Base-by-base conservation (phyloP, 257 asterid species). In the Nicotiana knightiana region DNA sequence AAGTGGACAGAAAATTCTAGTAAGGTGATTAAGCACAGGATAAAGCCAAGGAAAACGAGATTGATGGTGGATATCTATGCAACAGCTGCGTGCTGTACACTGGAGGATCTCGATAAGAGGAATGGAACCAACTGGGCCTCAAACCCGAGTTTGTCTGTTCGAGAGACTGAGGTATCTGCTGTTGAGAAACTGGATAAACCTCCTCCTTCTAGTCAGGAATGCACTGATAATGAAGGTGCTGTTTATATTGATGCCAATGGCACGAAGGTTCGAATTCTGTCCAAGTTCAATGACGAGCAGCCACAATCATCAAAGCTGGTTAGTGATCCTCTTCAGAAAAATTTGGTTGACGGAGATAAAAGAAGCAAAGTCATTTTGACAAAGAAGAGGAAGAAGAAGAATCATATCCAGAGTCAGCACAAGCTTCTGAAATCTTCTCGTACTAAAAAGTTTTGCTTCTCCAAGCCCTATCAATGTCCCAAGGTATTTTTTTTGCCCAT, bases 91-190 rank as follows among this genome's bases (percentile, higher is more conserved):
- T 77, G 77, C 70, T 90, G 93, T 83, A 96, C 99, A 0, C 79
- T 96, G 89, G 97, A 96, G 89, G 99, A 96, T 87, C 99, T 93
- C 83, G 97, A 93, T 87, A 86, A 88, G 84, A 91, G 98, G 84
- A 95, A 95, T 35, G 98, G 98, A 55, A 91, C 95, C 46, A 91
- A 83, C 68, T 93, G 96, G 97, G 95, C 98, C 21, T 85, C 90
- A 24, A 87, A 86, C 81, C 81, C 81, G 67, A 86, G 77, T 43
- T 70, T 83, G 65, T 82, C 90, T 30, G 83, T 86, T 67, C 87
- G 86, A 82, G 94, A 89, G 85, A 80, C 67, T 84, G 88, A 87
- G 83, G 81, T 53, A 4, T 63, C 81, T 82, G 81, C 80, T 65
- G 87, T 82, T 63, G 89, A 83, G 86, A 85, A 80, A 82, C 84